phyloP scores from a whole-genome alignment of 306 rosid genomes.

The Acmispon strigosus region DNA sequence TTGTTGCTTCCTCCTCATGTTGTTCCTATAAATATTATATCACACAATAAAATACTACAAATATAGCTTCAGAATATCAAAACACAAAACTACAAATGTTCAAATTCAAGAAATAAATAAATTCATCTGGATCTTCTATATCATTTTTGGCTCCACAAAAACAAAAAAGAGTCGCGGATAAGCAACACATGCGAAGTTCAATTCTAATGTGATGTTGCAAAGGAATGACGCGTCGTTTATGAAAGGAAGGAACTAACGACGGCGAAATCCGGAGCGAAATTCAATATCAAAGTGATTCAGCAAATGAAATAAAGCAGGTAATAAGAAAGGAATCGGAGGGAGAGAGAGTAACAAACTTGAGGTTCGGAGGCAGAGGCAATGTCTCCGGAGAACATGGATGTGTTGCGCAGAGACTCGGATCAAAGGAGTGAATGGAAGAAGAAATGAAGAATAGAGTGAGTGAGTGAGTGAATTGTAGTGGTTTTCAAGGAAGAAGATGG shows the following conservation, averaged over 20 bases:
- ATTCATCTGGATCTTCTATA: background rate
- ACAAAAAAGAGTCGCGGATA: background rate
- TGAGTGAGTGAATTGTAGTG: too few relatives aligned
- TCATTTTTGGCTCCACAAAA: background rate
- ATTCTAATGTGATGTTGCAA: background rate
- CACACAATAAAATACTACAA: background rate
- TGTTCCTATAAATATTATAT: constrained; percentile 20
- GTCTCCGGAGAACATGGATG: too few relatives aligned
- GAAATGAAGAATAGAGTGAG: too few relatives aligned
- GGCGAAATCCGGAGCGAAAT: background rate
- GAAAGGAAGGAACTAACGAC: background rate
- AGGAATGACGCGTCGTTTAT: background rate
- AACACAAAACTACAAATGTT: background rate
- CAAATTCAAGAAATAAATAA: background rate
- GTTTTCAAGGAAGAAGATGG: too few relatives aligned
- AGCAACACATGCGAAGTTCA: background rate
- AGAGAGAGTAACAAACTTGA: too few relatives aligned
- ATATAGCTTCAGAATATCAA: background rate
- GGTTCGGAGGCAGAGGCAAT: too few relatives aligned
- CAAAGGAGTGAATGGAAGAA: too few relatives aligned
- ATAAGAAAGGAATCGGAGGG: too few relatives aligned
- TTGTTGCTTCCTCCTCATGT: constrained; percentile 29
- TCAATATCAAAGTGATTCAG: background rate
- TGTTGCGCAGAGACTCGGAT: too few relatives aligned
- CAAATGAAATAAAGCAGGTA: too few relatives aligned